Conservation (phyloP, 1,284 basidiomycete genomes). For the Trametes sp. region DNA sequence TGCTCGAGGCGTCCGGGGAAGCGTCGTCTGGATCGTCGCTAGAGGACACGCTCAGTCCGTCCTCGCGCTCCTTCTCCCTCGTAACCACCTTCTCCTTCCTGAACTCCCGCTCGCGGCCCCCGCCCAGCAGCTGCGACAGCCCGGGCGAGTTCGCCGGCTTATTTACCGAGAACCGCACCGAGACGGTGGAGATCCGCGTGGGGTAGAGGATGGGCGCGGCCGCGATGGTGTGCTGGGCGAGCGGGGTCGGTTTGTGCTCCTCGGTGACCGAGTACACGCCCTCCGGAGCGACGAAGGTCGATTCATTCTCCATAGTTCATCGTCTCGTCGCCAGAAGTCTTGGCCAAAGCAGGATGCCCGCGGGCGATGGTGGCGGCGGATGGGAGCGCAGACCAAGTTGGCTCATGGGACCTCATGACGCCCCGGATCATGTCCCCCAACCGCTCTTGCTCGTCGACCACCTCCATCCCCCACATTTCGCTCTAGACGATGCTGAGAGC, state of each 20-base stretch:
- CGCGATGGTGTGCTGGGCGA: conserved; percentile 55
- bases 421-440: conserved; percentile 30
- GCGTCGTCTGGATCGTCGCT: conserved; percentile 76
- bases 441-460: conserved; percentile 35
- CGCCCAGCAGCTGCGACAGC: conserved; percentile 70
- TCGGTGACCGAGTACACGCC: conserved; percentile 88
- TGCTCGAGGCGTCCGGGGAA: conserved; percentile 51
- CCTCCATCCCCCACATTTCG: conserved; percentile 34
- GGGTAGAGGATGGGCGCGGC: conserved; percentile 61
- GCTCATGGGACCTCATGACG: conserved; percentile 32
- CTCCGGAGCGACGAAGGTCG: conserved; percentile 85
- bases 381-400: conserved; percentile 24
- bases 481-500: conserved; percentile 28
- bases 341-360: conserved; percentile 14
- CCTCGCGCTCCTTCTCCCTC: conserved; percentile 52
- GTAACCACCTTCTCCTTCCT: conserved; percentile 53
- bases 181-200: conserved; percentile 67
- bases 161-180: conserved; percentile 65
- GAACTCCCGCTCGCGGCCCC: conserved; percentile 63
- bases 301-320: conserved; percentile 76
- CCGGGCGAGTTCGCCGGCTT: conserved; percentile 65
- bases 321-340: conserved; percentile 27
- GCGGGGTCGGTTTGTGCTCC: conserved; percentile 72
- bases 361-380: conserved; percentile 25
- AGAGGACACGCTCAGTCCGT: conserved; percentile 78